Percentiles rank a stretch among this genome's conserved stretches.
phyloP scores from a whole-genome alignment of 1,139 yeast genomes.

The Geotrichum cucujoidarum region DNA sequence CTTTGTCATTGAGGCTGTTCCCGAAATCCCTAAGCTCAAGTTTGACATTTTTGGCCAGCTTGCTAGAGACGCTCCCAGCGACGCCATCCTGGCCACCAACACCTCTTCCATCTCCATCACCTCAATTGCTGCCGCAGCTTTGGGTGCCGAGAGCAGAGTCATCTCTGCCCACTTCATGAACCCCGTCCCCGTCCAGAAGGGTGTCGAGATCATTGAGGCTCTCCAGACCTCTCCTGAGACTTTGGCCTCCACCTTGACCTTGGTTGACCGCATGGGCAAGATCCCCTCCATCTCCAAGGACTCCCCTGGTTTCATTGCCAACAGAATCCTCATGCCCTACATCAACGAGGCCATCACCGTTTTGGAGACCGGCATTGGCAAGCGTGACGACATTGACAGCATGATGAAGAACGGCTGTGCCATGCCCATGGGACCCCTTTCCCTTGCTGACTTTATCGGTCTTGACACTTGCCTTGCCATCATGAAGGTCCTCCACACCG shows the following conservation, averaged over 20 bases:
- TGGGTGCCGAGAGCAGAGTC: conserved; percentile 41
- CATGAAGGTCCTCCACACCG: conserved; percentile 40
- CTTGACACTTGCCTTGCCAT: conserved; percentile 43
- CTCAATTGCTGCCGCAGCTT: conserved; percentile 42
- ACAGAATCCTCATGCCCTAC: conserved; percentile 43
- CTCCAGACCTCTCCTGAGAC: conserved; percentile 40
- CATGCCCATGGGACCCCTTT: conserved; percentile 46
- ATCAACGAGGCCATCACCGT: conserved; percentile 43
- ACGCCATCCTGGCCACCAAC: conserved; percentile 41
- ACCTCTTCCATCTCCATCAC: conserved; percentile 44
- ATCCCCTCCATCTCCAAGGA: conserved; percentile 39
- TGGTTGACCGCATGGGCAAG: conserved; percentile 38
- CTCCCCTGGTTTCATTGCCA: conserved; percentile 44
- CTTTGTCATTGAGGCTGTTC: conserved; percentile 44
- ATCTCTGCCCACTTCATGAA: conserved; percentile 45
- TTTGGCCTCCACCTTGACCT: conserved; percentile 33
- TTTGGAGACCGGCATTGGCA: conserved; percentile 42
- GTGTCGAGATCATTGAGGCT: conserved; percentile 44
- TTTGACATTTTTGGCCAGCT: conserved; percentile 36
- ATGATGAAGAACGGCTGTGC: conserved; percentile 46
- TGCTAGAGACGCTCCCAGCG: conserved; percentile 32
- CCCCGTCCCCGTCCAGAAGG: conserved; percentile 45
- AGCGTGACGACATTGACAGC: conserved; percentile 41
- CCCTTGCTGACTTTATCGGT: conserved; percentile 44
- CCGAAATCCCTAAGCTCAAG: conserved; percentile 41